A percentile compares a stretch with the other conserved stretches of the same genome.
These are phyloP conservation scores for Poteriospumella lacustris DNA, from an alignment of 108 stramenopile species.

Conservation along the genomic window DNA sequence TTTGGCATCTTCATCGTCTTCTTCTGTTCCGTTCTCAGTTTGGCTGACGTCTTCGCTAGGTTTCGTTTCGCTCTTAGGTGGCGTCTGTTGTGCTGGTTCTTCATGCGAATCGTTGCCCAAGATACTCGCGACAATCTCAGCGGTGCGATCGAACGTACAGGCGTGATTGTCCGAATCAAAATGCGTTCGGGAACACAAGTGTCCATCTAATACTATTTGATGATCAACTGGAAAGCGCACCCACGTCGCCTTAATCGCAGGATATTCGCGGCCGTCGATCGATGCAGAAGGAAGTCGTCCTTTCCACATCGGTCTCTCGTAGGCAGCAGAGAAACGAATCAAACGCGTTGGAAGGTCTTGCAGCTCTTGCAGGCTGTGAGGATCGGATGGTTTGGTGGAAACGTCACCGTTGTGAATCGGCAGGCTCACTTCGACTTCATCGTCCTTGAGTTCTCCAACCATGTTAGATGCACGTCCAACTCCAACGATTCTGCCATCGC, in stretches of 20 bases:
- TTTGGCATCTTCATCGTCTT: not conserved
- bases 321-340: not conserved
- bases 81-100: not conserved
- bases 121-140: too few relatives aligned
- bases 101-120: too few relatives aligned
- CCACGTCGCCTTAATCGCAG: not conserved
- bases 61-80: too few relatives aligned
- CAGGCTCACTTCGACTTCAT: not conserved
- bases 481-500: not conserved
- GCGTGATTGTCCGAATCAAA: not conserved
- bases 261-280: not conserved
- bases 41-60: not conserved
- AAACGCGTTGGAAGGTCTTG: not conserved
- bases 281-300: not conserved
- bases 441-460: conserved; percentile 1
- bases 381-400: not conserved
- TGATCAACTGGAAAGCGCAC: not conserved
- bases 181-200: not conserved
- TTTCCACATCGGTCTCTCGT: not conserved
- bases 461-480: not conserved
- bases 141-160: not conserved
- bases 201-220: not conserved
- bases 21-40: too few relatives aligned
- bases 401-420: not conserved
- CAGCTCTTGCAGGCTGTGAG: not conserved